Percentiles rank a stretch among this genome's conserved stretches.
These are phyloP conservation scores for Trichoderma sp. DNA, from an alignment of 2,329 filamentous ascomycete species.

Conservation along the genomic window DNA sequence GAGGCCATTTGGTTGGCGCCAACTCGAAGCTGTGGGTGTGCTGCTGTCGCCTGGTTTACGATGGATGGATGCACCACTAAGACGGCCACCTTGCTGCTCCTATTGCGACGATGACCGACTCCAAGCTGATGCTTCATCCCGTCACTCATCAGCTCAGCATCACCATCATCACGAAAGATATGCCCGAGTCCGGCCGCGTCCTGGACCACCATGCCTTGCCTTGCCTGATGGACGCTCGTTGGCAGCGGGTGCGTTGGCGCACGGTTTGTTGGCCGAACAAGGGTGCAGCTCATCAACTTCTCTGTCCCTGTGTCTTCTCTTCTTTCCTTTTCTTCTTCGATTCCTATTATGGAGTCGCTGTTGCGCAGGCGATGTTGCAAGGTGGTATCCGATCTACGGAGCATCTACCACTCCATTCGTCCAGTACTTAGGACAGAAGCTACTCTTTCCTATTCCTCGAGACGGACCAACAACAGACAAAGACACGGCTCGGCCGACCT, in stretches of 20 bases:
- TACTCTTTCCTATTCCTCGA: neutral
- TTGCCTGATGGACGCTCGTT: neutral
- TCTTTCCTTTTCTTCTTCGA: neutral
- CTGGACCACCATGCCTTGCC: neutral
- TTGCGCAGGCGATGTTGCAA: neutral
- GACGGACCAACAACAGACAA: neutral
- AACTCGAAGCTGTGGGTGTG: too few relatives aligned
- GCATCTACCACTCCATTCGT: too few relatives aligned
- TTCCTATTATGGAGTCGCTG: conserved; percentile 20
- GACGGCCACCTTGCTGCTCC: too few relatives aligned
- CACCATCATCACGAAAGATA: neutral
- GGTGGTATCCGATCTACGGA: neutral
- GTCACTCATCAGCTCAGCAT: too few relatives aligned
- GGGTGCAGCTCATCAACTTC: neutral
- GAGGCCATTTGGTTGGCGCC: too few relatives aligned
- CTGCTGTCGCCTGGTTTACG: too few relatives aligned
- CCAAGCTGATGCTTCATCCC: too few relatives aligned
- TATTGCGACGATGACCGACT: too few relatives aligned
- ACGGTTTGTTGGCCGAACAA: conserved; percentile 19
- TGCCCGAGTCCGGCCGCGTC: neutral
- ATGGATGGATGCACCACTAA: too few relatives aligned
- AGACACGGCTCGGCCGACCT: neutral
- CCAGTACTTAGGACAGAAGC: neutral
- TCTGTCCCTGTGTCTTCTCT: neutral
- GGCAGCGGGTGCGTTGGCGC: conserved; percentile 9